A percentile compares a stretch with the other conserved stretches of the same genome.
Evolutionary conservation across 352 stramenopile species (phyloP).

Genomic region (Vaucheria bursata): DNA sequence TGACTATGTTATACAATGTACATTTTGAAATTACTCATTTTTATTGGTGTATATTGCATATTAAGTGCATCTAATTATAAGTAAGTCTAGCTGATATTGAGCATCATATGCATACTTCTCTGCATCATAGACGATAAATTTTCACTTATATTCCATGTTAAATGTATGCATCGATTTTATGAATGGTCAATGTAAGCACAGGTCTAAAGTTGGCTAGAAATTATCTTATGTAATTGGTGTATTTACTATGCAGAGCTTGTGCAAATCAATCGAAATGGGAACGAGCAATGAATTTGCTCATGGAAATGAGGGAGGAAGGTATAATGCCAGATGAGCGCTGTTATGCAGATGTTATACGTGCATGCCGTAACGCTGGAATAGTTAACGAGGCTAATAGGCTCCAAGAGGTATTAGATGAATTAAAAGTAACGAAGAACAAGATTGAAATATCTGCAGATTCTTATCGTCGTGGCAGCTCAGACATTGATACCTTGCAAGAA

Average conservation of each 20-base stretch:
- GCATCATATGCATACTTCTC: background rate
- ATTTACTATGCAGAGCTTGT: conserved; percentile 3
- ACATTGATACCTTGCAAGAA: no score
- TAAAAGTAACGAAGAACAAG: background rate
- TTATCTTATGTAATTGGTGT: no score
- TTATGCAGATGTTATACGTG: conserved; percentile 14
- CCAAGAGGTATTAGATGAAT: background rate
- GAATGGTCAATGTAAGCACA: background rate
- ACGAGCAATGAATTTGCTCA: conserved; percentile 4
- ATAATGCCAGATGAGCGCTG: conserved; percentile 13
- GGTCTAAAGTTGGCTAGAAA: no score
- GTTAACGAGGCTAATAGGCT: background rate
- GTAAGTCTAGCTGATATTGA: background rate
- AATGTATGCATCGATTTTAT: background rate
- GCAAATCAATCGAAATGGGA: conserved; percentile 14
- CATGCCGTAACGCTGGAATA: background rate
- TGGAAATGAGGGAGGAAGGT: conserved; percentile 14
- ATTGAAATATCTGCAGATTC: background rate
- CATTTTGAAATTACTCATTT: background rate
- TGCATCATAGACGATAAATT: background rate
- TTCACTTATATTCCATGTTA: background rate
- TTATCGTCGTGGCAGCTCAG: background rate
- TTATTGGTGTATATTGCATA: background rate
- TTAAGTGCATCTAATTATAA: background rate
- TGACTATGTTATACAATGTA: no score